A percentile compares a stretch with the other conserved stretches of the same genome.
These are phyloP conservation scores for Agaricales sp. DNA, from an alignment of 1,284 basidiomycete genomes.

Conservation along the genomic window DNA sequence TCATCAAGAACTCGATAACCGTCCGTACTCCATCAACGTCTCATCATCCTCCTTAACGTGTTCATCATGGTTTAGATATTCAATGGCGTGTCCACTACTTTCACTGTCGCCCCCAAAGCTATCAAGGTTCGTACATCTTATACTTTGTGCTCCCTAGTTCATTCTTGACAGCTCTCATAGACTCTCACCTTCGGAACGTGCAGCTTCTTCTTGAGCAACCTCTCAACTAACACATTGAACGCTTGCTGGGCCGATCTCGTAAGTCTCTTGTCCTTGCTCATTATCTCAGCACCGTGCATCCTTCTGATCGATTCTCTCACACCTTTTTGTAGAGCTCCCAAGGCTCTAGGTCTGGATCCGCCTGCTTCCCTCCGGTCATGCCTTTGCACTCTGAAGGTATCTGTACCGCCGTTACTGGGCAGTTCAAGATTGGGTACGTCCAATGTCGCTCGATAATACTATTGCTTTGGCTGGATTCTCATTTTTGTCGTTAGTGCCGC, in stretches of 20 bases:
- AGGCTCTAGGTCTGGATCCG: background rate
- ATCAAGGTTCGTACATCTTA: background rate
- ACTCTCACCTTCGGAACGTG: background rate
- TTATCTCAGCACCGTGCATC: too few species aligned
- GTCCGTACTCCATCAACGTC: background rate
- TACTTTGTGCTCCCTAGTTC: background rate
- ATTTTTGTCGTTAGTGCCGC: too few species aligned
- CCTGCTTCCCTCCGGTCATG: conserved; percentile 1
- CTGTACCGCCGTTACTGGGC: background rate
- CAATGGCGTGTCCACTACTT: background rate
- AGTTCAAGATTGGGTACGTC: background rate
- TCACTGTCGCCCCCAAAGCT: background rate
- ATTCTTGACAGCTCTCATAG: background rate
- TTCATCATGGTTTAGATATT: background rate
- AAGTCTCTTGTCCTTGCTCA: background rate
- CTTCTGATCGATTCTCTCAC: background rate
- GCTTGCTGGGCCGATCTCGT: conserved; percentile 1
- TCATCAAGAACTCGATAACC: conserved; percentile 2
- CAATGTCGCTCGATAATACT: too few species aligned
- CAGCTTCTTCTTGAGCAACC: background rate
- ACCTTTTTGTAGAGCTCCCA: background rate
- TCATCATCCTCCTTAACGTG: background rate
- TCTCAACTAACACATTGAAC: background rate
- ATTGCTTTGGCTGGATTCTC: too few species aligned
- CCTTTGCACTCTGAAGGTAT: background rate